phyloP scores from a whole-genome alignment of 1,284 basidiomycete species.

The Cryptococcus deneoformans region DNA sequence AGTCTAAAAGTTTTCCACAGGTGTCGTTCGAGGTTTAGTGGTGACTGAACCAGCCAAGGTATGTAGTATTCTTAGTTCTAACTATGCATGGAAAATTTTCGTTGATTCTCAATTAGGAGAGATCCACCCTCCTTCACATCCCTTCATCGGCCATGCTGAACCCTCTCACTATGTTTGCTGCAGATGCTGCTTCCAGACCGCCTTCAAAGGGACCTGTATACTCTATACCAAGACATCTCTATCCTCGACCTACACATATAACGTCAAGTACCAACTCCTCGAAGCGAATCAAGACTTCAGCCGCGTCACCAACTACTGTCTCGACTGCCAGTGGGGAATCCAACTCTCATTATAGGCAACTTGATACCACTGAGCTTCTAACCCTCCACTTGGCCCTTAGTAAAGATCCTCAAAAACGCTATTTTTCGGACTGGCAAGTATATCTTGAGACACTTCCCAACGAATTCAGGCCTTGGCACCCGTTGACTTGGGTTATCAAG shows the following conservation, averaged over 20 bases:
- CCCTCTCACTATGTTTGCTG: slow-evolving; percentile 56
- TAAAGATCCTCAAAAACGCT: slow-evolving; percentile 50
- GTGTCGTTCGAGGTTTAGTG: slow-evolving; percentile 69
- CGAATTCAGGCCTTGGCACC: slow-evolving; percentile 65
- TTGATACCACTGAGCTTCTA: slow-evolving; percentile 54
- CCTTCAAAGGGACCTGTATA: slow-evolving; percentile 7
- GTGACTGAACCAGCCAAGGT: slow-evolving; percentile 55
- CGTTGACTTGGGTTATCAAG: slow-evolving; percentile 66
- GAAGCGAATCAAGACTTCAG: slow-evolving; percentile 4
- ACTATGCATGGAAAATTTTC: background rate
- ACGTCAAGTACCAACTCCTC: background rate
- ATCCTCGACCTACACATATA: slow-evolving; percentile 18
- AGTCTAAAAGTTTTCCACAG: slow-evolving; percentile 44
- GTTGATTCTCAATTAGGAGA: slow-evolving; percentile 50
- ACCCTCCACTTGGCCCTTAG: slow-evolving; percentile 61
- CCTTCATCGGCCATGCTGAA: slow-evolving; percentile 70
- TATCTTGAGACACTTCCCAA: slow-evolving; percentile 71
- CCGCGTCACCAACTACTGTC: background rate
- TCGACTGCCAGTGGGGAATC: background rate
- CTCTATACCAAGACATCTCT: slow-evolving; percentile 35
- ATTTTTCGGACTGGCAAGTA: slow-evolving; percentile 58
- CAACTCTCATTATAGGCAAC: slow-evolving; percentile 45
- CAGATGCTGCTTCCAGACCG: background rate
- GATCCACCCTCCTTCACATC: slow-evolving; percentile 61
- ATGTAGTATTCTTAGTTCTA: slow-evolving; percentile 18